These are phyloP conservation scores for Monosporozyma solicola DNA, from an alignment of 805 yeast genomes.

Conservation along the genomic window DNA sequence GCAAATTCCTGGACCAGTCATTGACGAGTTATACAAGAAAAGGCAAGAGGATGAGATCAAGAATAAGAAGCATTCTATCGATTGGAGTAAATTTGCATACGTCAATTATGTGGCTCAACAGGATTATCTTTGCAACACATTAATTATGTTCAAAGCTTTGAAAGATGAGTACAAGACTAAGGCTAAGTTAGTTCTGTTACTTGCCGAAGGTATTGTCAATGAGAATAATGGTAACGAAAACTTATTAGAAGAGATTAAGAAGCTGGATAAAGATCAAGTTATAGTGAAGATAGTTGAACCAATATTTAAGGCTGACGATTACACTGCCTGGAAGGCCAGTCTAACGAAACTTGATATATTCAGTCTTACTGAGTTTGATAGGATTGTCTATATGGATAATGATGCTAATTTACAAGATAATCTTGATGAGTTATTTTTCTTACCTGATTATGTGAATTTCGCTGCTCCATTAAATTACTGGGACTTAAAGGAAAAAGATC, in stretches of 20 bases:
- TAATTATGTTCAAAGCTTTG: slow-evolving; percentile 39
- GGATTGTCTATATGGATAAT: slow-evolving; percentile 50
- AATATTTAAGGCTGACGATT: slow-evolving; percentile 18
- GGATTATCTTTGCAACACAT: slow-evolving; percentile 43
- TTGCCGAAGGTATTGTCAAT: slow-evolving; percentile 24
- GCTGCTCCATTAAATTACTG: slow-evolving; percentile 42
- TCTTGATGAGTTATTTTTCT: slow-evolving; percentile 44
- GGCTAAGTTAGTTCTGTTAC: slow-evolving; percentile 41
- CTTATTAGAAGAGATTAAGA: slow-evolving; percentile 4
- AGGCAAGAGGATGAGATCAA: slow-evolving; percentile 7
- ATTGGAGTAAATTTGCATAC: slow-evolving; percentile 44
- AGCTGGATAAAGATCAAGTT: slow-evolving; percentile 17
- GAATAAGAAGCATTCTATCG: slow-evolving; percentile 16
- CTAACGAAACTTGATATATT: slow-evolving; percentile 50
- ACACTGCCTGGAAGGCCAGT: slow-evolving; percentile 40
- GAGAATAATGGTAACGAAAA: slow-evolving; percentile 10
- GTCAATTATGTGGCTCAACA: slow-evolving; percentile 51
- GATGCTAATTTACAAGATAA: slow-evolving; percentile 39
- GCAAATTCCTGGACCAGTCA: slow-evolving; percentile 22
- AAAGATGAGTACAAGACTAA: slow-evolving; percentile 30
- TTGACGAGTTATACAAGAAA: slow-evolving; percentile 16
- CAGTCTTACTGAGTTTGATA: slow-evolving; percentile 39
- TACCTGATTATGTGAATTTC: slow-evolving; percentile 37
- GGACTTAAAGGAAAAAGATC: slow-evolving; percentile 24
- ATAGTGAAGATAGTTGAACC: slow-evolving; percentile 19